These are phyloP conservation scores for Hemerocallis citrina DNA, from an alignment of 106 monocot genomes.

Conservation along the genomic window DNA sequence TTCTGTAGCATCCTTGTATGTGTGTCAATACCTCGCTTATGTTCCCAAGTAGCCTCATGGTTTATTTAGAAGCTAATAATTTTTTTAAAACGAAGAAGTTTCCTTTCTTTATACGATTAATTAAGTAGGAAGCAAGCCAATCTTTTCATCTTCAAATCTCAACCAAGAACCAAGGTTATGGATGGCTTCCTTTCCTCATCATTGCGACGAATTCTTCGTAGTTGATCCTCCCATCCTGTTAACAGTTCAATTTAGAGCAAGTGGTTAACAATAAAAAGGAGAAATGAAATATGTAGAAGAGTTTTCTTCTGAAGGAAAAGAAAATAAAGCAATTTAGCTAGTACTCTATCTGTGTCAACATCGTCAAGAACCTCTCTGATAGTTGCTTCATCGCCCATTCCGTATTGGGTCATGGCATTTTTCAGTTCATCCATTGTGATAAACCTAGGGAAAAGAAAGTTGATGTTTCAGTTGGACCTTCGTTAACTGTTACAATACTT, in stretches of 20 bases:
- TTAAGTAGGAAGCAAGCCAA: no score
- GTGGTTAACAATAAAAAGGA: no score
- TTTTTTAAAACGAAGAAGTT: no score
- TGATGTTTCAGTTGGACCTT: no score
- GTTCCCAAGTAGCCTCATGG: no score
- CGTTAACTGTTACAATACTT: no score
- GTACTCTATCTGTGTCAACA: slow-evolving; percentile 74
- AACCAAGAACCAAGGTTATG: no score
- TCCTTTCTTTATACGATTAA: no score
- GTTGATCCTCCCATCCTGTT: slow-evolving; percentile 73
- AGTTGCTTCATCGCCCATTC: slow-evolving; percentile 82
- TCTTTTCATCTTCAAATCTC: no score
- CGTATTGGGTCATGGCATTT: slow-evolving; percentile 54
- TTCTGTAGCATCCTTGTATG: no score
- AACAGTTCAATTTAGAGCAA: neutral
- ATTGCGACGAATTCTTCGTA: slow-evolving; percentile 75
- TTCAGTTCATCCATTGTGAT: slow-evolving; percentile 88
- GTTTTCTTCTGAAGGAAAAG: neutral
- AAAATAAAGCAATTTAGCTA: neutral
- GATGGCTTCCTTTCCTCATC: slow-evolving; percentile 68
- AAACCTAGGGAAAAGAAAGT: slow-evolving; percentile 24
- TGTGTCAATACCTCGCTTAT: no score
- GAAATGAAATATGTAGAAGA: neutral
- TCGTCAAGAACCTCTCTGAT: slow-evolving; percentile 73
- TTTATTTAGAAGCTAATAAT: no score